Conservation (phyloP, 2,329 filamentous ascomycete genomes). For the Scopulariopsis brevicaulis region DNA sequence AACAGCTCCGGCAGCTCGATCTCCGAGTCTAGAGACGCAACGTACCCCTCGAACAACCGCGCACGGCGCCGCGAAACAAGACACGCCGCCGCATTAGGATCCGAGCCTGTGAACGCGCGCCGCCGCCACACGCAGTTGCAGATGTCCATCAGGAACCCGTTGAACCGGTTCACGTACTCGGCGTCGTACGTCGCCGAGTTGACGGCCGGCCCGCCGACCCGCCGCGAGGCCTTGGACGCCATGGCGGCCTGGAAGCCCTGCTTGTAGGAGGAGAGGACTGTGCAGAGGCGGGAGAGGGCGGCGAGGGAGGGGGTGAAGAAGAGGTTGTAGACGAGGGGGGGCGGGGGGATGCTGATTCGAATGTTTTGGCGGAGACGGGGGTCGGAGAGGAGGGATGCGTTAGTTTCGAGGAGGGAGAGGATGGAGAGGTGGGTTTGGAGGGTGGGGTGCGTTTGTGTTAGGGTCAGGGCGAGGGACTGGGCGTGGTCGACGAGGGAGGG, state of each 20-base stretch:
- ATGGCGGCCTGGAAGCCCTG: slow-evolving; percentile 58
- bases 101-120: slow-evolving; percentile 54
- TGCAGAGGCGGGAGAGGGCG: slow-evolving; percentile 57
- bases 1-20: slow-evolving; percentile 38
- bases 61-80: slow-evolving; percentile 33
- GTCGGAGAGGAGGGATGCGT: slow-evolving; percentile 44
- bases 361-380: slow-evolving; percentile 37
- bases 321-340: slow-evolving; percentile 58
- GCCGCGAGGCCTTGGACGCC: slow-evolving; percentile 13
- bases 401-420: slow-evolving; percentile 58
- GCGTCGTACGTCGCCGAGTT: slow-evolving; percentile 37
- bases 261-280: slow-evolving; percentile 63
- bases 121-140: slow-evolving; percentile 76
- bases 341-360: slow-evolving; percentile 56
- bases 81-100: slow-evolving; percentile 51
- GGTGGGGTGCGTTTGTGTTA: slow-evolving; percentile 40
- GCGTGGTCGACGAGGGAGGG: slow-evolving; percentile 33
- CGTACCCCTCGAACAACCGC: slow-evolving; percentile 32
- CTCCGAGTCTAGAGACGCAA: slow-evolving; percentile 32
- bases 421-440: slow-evolving; percentile 40
- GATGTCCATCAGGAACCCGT: slow-evolving; percentile 76
- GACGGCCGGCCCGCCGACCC: slow-evolving; percentile 14
- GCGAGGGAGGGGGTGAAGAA: slow-evolving; percentile 54
- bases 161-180: slow-evolving; percentile 58
- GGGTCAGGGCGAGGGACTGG: slow-evolving; percentile 44